Evolutionary conservation across 2,329 filamentous ascomycete genomes (phyloP), one percentile per base, ranked within the genome.

Genomic region (Escovopsis weberi): DNA sequence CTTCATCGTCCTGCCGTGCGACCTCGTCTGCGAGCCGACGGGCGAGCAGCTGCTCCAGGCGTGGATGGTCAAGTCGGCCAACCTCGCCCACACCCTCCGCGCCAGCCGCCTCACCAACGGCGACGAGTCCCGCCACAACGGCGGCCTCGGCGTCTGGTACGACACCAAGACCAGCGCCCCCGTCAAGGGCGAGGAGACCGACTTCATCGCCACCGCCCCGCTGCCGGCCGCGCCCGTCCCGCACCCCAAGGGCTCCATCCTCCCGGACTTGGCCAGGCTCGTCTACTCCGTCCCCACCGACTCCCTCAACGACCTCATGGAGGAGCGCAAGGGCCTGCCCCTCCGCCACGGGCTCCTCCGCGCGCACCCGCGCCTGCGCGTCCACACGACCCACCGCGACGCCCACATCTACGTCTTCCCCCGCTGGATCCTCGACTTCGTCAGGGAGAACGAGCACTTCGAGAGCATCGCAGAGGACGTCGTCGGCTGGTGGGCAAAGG

Each of bases 401-500:
- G 85, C 89, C 0, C 89, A 96, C 57, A 82, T 96, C 45, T 98
- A 98, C 61, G 78, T 98, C 48, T 85, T 98, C 51, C 91, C 91
- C 0, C 78, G 78, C 50, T 96, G 91, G 89, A 74, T 94, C 8
- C 75, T 94, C 54, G 81, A 93, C 42, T 83, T 94, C 59, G 76
- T 93, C 36, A 74, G 76, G 45, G 69, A 73, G 47, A 93, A 95
- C 53, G 81, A 88, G 28, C 78, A 74, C 10, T 76, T 98, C 48
- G 85, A 94, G 53, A 93, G 81, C 43, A 79, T 98, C 39, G 84
- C 83, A 30, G 89, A 96, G 59, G 89, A 96, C 55, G 78, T 95
- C 6, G 69, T 96, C 12, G 87, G 88, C 6, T 94, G 85, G 83
- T 94, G 88, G 87, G 85, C 88, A 32, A 96, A 96, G 59, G 79